phyloP scores from a whole-genome alignment of 2,329 filamentous ascomycete species.

The Penicillium sp. region DNA sequence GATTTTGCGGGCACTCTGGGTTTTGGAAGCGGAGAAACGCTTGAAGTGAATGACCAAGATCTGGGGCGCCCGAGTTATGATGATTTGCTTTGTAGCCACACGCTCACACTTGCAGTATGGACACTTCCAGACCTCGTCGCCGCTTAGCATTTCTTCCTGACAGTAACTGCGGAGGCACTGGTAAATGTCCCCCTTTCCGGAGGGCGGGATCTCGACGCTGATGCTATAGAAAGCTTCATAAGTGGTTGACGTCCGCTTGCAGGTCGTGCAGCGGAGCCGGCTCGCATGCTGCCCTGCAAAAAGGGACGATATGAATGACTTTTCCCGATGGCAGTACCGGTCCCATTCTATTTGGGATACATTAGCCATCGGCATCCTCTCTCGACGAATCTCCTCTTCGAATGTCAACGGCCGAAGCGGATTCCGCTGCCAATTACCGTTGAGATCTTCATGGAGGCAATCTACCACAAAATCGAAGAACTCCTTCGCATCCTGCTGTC shows the following conservation, averaged over 20 bases:
- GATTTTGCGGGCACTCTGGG: slow-evolving; percentile 67
- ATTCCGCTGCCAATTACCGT: slow-evolving; percentile 65
- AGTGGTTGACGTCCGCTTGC: slow-evolving; percentile 66
- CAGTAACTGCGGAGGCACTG: slow-evolving; percentile 74
- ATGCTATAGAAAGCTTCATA: slow-evolving; percentile 74
- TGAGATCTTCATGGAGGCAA: slow-evolving; percentile 84
- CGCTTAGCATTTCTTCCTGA: slow-evolving; percentile 68
- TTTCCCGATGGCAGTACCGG: slow-evolving; percentile 69
- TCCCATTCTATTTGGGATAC: slow-evolving; percentile 78
- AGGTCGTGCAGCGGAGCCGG: slow-evolving; percentile 64
- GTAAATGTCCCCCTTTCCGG: slow-evolving; percentile 64
- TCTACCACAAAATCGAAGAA: slow-evolving; percentile 84
- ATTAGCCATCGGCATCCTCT: slow-evolving; percentile 64
- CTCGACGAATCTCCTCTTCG: slow-evolving; percentile 64
- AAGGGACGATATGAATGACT: slow-evolving; percentile 77
- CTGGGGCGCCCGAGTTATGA: slow-evolving; percentile 77
- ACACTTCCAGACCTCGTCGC: slow-evolving; percentile 73
- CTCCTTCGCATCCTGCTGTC: slow-evolving; percentile 91
- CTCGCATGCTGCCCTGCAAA: slow-evolving; percentile 76
- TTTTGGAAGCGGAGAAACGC: slow-evolving; percentile 65
- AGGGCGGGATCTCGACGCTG: slow-evolving; percentile 70
- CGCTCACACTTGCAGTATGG: slow-evolving; percentile 73
- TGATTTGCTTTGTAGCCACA: slow-evolving; percentile 71
- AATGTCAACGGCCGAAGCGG: slow-evolving; percentile 64
- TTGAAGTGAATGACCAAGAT: slow-evolving; percentile 80